A percentile compares a stretch with the other conserved stretches of the same genome.
Evolutionary conservation across 176 grass and related monocot genomes (phyloP).

Genomic region (Hordeum vulgare): MorexV3_pseudomolecules_assembly NC_058519.1:605282305-605282804

Average conservation of each 20-base stretch:
- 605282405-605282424: not conserved
- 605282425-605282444: not conserved
- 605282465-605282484: not conserved
- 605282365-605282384: not conserved
- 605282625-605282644: not conserved
- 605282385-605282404: not conserved
- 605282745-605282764: not conserved
- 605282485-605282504: not conserved
- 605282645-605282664: not conserved
- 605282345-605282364: conserved; percentile 13
- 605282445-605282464: not conserved
- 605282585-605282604: not conserved
- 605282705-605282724: not conserved
- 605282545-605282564: not conserved
- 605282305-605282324: conserved; percentile 7
- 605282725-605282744: not conserved
- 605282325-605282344: conserved; percentile 19
- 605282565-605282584: not conserved
- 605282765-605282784: not conserved
- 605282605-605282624: not conserved
- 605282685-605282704: not conserved
- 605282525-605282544: not conserved
- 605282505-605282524: not conserved
- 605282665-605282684: not conserved
- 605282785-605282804: not conserved